Conservation (phyloP, 2,329 filamentous ascomycete genomes). For the Colletotrichum sp. region DNA sequence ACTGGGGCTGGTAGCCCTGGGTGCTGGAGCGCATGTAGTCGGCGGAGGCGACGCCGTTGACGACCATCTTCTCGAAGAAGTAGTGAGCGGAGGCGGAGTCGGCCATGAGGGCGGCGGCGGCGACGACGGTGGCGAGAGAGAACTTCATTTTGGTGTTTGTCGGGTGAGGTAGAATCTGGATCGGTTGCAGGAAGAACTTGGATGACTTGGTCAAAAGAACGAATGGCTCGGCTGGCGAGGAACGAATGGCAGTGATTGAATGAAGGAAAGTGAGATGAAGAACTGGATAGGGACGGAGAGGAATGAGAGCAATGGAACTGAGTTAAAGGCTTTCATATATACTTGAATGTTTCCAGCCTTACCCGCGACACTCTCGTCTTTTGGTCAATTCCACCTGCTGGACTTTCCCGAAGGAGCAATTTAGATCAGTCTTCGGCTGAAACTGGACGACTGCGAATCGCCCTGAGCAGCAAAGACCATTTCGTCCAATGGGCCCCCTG, state of each 20-base stretch:
- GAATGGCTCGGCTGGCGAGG: background rate
- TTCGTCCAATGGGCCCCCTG: background rate
- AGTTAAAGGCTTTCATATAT: background rate
- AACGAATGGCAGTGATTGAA: background rate
- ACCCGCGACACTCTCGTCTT: accelerated
- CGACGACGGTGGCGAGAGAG: background rate
- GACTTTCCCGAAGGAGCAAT: background rate
- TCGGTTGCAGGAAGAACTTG: background rate
- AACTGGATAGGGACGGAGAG: background rate
- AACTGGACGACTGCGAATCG: background rate
- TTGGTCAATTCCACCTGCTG: background rate
- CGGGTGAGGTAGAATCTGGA: background rate
- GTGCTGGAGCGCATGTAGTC: slow-evolving; percentile 18
- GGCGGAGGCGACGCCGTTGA: slow-evolving; percentile 22
- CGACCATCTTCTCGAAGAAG: slow-evolving; percentile 24
- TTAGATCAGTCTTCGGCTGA: background rate
- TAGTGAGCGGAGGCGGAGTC: slow-evolving; percentile 19
- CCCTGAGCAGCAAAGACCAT: background rate
- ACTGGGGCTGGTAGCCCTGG: background rate
- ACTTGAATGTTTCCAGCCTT: background rate
- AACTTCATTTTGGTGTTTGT: background rate
- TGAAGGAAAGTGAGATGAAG: background rate
- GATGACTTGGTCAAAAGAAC: background rate
- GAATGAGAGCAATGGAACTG: background rate
- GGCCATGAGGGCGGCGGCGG: background rate